Base-by-base conservation (phyloP, 768 basidiomycete species). In the Botryobasidium botryosum region DNA sequence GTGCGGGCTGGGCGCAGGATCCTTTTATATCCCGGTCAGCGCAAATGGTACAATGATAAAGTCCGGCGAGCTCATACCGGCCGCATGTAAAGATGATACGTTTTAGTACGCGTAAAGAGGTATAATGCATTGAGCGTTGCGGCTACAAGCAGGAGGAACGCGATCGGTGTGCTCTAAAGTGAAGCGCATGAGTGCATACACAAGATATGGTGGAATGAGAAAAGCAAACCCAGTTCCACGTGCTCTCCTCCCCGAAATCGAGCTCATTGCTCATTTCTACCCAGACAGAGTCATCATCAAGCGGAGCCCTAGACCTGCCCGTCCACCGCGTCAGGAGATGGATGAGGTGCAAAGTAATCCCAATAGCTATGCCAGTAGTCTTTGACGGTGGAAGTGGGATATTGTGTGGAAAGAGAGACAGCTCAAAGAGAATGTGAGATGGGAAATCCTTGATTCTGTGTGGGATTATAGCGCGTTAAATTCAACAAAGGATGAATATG, bases 331-430 rank as follows among this genome's bases (percentile, higher is more conserved):
- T 63, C 56, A 65, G 72, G 43, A 85, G 67, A 56, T 86, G 78
- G 2, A 80, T 44, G 24, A 77, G 62, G 56, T 88, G 84, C 59
- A 80, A 64, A 23, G 61, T 47, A 15, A 71, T 71, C 18, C 79
- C 85, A 17, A 80, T 55, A 17, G 79, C 68, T 51, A 70, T 70
- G 15, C 79, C 85, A 35, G 72, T 72, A 1, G 72, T 77, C 53
- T 67, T 71, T 5, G 76, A 69, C 18, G 72, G 60, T 1, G 84
- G 84, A 1, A 84, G 63, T 6, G 82, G 81, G 17, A 86, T 52
- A 54, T 87, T 83, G 53, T 79, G 65, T n/a, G 83, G 84, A 56
- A 87, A 83, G 39, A 83, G 64, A 6, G 79, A 72, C n/a, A 86
- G 68, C 55, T 85, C 72, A 54, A 87, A 85, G 32, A 77, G 72